Base-by-base conservation (phyloP, 1,139 yeast species). In the Pichia sp. region DNA sequence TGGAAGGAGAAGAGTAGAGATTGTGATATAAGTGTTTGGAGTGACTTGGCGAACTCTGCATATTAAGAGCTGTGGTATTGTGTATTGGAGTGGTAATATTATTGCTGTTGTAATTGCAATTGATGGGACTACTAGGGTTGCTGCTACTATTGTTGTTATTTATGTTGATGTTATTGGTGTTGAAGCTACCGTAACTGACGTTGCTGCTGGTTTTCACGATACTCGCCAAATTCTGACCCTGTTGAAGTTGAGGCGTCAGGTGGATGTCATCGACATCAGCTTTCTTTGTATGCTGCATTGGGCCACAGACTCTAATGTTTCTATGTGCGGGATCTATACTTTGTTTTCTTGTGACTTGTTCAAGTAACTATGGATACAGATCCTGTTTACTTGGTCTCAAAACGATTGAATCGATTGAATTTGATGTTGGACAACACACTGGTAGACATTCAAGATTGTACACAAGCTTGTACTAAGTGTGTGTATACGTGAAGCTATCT, bases 21-120 rank as follows among this genome's bases (percentile, higher is more conserved):
- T 47, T 51, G 31, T 53, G 56, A 46, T 53, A 53, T 5, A 51
- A 42, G 39, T 53, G 56, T 40, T 53, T 53, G 18, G 37, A 34
- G n/a, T 34, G 37, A 34, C 37, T 34, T 10, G 45, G 45, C 31
- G 47, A 40, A 22, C 25, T 40, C 8, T 40, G 42, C 42, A 34
- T 34, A 5, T 34, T 7, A 18, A 34, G 13, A 21, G 31, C 16
- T 23, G n/a, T 40, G 34, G 19, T 13, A 22, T 39, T 46, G 26
- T 40, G 23, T 26, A 21, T n/a, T 12, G 25, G 22, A 10, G 18
- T 12, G 21, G 12, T 19, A 22, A 21, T 44, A 36, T 13, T 34
- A 9, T 22, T 44, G 41, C 18, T 34, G 28, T 19, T 34, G 39
- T 18, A 10, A 6, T 43, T 43, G 39, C 10, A 6, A 25, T 43